These are phyloP conservation scores for Wilhelminamyces savonicus DNA, from an alignment of 805 yeast species.

Conservation along the genomic window DNA sequence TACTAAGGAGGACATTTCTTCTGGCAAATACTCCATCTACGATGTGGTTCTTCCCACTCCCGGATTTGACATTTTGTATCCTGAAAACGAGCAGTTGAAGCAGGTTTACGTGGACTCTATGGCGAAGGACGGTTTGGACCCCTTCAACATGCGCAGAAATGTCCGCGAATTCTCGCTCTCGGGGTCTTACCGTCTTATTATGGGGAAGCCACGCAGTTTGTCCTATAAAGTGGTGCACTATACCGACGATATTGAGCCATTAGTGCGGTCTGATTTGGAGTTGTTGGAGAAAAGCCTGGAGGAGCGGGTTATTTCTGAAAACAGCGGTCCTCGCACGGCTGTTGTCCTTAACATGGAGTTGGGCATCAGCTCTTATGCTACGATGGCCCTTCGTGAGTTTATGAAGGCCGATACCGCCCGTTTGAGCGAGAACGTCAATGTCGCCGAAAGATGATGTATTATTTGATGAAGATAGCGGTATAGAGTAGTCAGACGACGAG, in stretches of 20 bases:
- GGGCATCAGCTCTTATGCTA: conserved; percentile 88
- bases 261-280: conserved; percentile 72
- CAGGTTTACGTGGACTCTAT: conserved; percentile 64
- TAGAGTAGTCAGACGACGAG: too few relatives aligned
- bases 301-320: conserved; percentile 3
- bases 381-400: conserved; percentile 93
- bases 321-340: conserved; percentile 49
- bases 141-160: conserved; percentile 75
- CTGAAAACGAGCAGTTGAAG: conserved; percentile 55
- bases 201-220: conserved; percentile 59
- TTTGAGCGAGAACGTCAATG: conserved; percentile 2
- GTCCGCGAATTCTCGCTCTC: conserved; percentile 86
- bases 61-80: conserved; percentile 88
- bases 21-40: conserved; percentile 55
- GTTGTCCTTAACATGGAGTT: conserved; percentile 70
- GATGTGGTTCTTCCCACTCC: conserved; percentile 96
- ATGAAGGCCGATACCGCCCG: conserved; percentile 55
- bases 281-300: conserved; percentile 20
- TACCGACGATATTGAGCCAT: conserved; percentile 55
- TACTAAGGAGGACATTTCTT: conserved; percentile 63
- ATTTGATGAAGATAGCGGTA: too few relatives aligned
- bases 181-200: conserved; percentile 77
- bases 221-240: conserved; percentile 62
- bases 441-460: background rate
- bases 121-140: conserved; percentile 79